Percentiles rank a stretch among this genome's conserved stretches.
Evolutionary conservation across 306 rosid genomes (phyloP).

Genomic region (Boehmeria nivea): DNA sequence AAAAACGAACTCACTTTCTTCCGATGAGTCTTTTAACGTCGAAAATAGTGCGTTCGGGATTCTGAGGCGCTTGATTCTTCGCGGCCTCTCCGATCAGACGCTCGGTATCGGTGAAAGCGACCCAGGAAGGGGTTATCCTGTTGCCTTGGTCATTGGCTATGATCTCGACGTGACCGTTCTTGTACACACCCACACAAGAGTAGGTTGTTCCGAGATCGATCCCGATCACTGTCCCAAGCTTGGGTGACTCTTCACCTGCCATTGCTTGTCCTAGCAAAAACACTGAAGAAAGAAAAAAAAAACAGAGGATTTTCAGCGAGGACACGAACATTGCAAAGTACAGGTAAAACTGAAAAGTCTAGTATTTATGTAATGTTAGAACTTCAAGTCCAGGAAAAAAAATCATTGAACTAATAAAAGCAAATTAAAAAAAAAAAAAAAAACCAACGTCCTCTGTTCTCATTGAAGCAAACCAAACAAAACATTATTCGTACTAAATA

Average conservation of each 20-base stretch:
- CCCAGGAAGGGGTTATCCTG: conserved; percentile 19
- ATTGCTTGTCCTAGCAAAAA: neutral
- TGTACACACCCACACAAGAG: conserved; percentile 14
- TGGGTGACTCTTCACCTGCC: neutral
- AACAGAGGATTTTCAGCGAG: too few relatives aligned
- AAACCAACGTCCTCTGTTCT: too few relatives aligned
- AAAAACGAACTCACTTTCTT: conserved; percentile 7
- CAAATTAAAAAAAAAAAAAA: too few relatives aligned
- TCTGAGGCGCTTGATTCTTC: conserved; percentile 15
- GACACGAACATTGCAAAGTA: too few relatives aligned
- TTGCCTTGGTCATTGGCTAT: conserved; percentile 18
- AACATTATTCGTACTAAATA: too few relatives aligned
- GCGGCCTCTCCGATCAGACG: conserved; percentile 20
- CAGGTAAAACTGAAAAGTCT: too few relatives aligned
- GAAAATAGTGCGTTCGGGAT: conserved; percentile 9
- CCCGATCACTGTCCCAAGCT: conserved; percentile 17
- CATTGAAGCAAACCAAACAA: too few relatives aligned
- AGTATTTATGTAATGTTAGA: too few relatives aligned
- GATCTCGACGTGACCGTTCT: conserved; percentile 8
- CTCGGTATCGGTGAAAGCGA: conserved; percentile 20
- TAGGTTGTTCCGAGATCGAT: conserved; percentile 22
- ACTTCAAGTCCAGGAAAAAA: too few relatives aligned
- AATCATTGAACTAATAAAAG: too few relatives aligned
- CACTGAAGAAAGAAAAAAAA: too few relatives aligned
- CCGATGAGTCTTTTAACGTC: conserved; percentile 17